phyloP scores from a whole-genome alignment of 345 rosid genomes.

The Litchi chinensis region DNA sequence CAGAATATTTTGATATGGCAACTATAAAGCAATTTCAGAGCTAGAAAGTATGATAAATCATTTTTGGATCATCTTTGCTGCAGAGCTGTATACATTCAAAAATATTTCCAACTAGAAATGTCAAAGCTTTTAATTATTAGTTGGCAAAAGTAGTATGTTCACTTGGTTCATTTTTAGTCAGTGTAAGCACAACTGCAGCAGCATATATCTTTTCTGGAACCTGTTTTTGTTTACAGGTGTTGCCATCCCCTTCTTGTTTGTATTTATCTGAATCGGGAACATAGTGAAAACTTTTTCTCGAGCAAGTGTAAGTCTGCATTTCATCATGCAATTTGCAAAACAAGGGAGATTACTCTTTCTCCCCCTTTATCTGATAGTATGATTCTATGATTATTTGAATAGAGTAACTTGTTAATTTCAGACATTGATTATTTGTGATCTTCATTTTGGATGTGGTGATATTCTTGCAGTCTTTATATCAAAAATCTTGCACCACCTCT shows the following conservation, averaged over 20 bases:
- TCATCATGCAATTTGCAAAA: background rate
- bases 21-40: background rate
- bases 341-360: background rate
- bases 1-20: background rate
- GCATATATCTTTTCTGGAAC: background rate
- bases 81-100: background rate
- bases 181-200: background rate
- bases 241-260: background rate
- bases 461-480: slow-evolving; percentile 5
- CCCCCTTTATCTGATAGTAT: background rate
- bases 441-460: background rate
- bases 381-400: no score
- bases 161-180: background rate
- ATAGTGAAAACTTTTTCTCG: background rate
- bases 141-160: background rate
- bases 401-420: background rate
- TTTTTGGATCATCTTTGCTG: background rate
- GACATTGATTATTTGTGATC: background rate
- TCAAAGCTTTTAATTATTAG: background rate
- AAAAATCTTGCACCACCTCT: background rate
- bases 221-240: background rate
- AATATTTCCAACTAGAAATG: background rate
- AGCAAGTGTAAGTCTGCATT: slow-evolving; percentile 6
- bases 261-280: background rate
- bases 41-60: background rate